Evolutionary conservation across 805 yeast genomes (phyloP).

Genomic region (Lachancea lanzarotensis): DNA sequence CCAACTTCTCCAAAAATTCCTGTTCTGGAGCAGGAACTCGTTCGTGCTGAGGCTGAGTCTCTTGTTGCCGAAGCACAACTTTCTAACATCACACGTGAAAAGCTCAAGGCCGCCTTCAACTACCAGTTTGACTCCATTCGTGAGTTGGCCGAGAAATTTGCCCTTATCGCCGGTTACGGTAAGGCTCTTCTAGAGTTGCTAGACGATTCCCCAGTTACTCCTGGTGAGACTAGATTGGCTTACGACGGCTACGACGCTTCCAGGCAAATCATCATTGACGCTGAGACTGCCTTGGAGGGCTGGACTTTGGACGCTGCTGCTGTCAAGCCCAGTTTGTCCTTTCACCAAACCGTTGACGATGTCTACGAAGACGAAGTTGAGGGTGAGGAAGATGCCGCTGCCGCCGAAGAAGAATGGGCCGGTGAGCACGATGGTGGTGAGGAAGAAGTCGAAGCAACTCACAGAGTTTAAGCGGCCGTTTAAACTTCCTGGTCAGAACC

Average conservation of each 20-base stretch:
- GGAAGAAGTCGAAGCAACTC: conserved; percentile 6
- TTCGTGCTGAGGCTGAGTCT: conserved; percentile 98
- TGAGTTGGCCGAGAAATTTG: conserved; percentile 93
- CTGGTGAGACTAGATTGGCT: conserved; percentile 98
- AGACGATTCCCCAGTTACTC: conserved; percentile 96
- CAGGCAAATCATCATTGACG: conserved; percentile 94
- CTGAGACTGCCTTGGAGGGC: conserved; percentile 88
- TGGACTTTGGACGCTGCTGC: conserved; percentile 97
- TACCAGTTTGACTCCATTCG: conserved; percentile 94
- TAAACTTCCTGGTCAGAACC: not conserved
- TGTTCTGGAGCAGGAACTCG: conserved; percentile 95
- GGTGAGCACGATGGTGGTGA: conserved; percentile 18
- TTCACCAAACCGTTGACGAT: conserved; percentile 69
- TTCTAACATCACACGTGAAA: conserved; percentile 96
- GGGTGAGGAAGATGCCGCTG: conserved; percentile 37
- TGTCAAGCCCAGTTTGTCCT: conserved; percentile 86
- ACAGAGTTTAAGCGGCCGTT: conserved; percentile 2
- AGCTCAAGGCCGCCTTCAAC: conserved; percentile 93
- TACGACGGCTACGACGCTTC: conserved; percentile 98
- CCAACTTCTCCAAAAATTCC: conserved; percentile 95
- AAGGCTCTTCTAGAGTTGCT: conserved; percentile 91
- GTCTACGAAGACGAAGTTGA: conserved; percentile 46
- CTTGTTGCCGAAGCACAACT: conserved; percentile 98
- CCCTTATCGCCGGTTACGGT: conserved; percentile 97
- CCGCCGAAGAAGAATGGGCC: conserved; percentile 32